These are phyloP conservation scores for Lachnellula cervina DNA, from an alignment of 2,329 filamentous ascomycete species.

Conservation along the genomic window DNA sequence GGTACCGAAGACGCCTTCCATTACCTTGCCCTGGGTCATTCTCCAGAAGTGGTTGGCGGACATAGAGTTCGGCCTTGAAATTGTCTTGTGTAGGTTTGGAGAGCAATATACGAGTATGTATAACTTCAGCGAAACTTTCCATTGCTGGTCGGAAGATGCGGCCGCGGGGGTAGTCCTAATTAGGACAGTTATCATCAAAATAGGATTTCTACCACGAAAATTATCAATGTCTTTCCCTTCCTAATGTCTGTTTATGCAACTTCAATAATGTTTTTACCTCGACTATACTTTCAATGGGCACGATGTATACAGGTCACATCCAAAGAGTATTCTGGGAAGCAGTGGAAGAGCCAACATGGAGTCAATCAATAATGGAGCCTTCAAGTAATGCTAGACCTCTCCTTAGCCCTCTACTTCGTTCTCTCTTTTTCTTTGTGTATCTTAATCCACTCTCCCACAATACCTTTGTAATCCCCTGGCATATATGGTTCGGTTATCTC, in stretches of 20 bases:
- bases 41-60: neutral
- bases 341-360: neutral
- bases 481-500: slow-evolving; percentile 43
- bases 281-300: too few relatives aligned
- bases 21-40: slow-evolving; percentile 36
- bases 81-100: neutral
- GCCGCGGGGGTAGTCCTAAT: too few relatives aligned
- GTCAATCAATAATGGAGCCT: neutral
- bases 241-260: too few relatives aligned
- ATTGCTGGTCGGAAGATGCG: too few relatives aligned
- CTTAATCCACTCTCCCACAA: slow-evolving; percentile 39
- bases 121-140: too few relatives aligned
- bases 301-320: too few relatives aligned
- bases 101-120: neutral
- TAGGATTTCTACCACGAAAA: too few relatives aligned
- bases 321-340: too few relatives aligned
- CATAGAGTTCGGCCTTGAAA: neutral
- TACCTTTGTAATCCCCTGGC: slow-evolving; percentile 40
- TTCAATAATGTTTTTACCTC: too few relatives aligned
- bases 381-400: too few relatives aligned
- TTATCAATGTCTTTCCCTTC: too few relatives aligned
- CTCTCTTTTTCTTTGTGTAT: neutral
- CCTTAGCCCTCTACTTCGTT: neutral
- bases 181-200: too few relatives aligned
- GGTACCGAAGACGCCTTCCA: slow-evolving; percentile 58